Base-by-base conservation (phyloP, 2,329 filamentous ascomycete species). In the Scolecobasidium constrictum region DNA sequence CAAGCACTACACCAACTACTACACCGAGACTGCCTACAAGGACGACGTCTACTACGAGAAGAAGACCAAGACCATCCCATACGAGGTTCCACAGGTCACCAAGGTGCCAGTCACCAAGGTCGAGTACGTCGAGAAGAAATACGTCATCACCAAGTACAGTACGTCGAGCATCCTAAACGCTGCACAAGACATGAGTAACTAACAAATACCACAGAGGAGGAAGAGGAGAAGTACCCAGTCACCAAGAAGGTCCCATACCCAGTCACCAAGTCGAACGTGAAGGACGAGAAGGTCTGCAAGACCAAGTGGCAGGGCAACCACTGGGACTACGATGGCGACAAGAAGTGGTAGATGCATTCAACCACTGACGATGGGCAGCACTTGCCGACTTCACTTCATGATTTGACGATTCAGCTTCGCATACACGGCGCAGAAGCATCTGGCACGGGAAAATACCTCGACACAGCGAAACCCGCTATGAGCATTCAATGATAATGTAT, bases 141-240 rank as follows among this genome's bases (percentile, higher is more conserved):
- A 9, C n/a, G n/a, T n/a, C 9, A 7, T 9, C 9, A 31, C 26
- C 9, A 31, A 31, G n/a, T 31, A 31, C n/a, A n/a, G n/a, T n/a
- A n/a, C n/a, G n/a, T n/a, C n/a, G n/a, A n/a, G n/a, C n/a, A n/a
- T n/a, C n/a, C n/a, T n/a, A n/a, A n/a, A n/a, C n/a, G n/a, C n/a
- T n/a, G n/a, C n/a, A n/a, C n/a, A n/a, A n/a, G n/a, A n/a, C n/a
- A n/a, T n/a, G n/a, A n/a, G n/a, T n/a, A n/a, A n/a, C n/a, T n/a
- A n/a, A n/a, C n/a, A n/a, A n/a, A n/a, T n/a, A n/a, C n/a, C n/a
- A n/a, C n/a, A n/a, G n/a, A 31, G 26, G n/a, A 7, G 9, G 26
- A 31, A 7, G 26, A 9, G 26, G 42, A 49, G 15, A 44, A 56
- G 54, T 43, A 49, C 45, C 15, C 47, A 46, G 38, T 54, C 52